Conservation (phyloP, 352 stramenopile species). For the Pythium dissotocum region DNA sequence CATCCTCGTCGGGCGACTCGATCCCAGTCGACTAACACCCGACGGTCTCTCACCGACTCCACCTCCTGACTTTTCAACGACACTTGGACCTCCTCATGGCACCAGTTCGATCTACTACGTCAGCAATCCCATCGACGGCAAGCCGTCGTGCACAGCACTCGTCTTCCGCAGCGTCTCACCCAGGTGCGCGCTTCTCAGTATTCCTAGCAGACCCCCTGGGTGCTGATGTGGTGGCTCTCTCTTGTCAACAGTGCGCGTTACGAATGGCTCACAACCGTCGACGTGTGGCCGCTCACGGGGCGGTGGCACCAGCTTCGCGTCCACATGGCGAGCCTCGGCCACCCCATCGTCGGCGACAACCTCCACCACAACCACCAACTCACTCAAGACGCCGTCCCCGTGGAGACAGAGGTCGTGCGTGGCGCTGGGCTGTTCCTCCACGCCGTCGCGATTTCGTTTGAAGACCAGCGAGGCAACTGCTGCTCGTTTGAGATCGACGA, state of each 20-base stretch:
- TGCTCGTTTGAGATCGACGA: slow-evolving; percentile 45
- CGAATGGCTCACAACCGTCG: slow-evolving; percentile 59
- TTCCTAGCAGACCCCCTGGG: too few species aligned
- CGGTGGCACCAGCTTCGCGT: slow-evolving; percentile 72
- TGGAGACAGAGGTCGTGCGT: slow-evolving; percentile 38
- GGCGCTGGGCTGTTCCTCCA: slow-evolving; percentile 57
- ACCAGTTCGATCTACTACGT: not conserved
- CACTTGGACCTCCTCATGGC: too few species aligned
- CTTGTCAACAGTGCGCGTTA: slow-evolving; percentile 38
- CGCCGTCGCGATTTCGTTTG: slow-evolving; percentile 43
- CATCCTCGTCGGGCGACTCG: slow-evolving; percentile 43
- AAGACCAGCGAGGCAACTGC: slow-evolving; percentile 33
- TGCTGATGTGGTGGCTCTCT: not conserved
- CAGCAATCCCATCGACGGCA: slow-evolving; percentile 15
- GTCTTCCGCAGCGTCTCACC: slow-evolving; percentile 13
- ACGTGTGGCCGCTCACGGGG: slow-evolving; percentile 68
- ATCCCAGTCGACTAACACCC: slow-evolving; percentile 3
- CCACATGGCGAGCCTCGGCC: slow-evolving; percentile 53
- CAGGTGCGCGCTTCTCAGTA: slow-evolving; percentile 3
- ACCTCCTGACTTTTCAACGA: not conserved
- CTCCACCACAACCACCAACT: slow-evolving; percentile 34
- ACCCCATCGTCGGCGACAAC: slow-evolving; percentile 69
- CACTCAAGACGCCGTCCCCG: not conserved
- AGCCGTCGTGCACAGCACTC: slow-evolving; percentile 15
- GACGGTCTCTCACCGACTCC: not conserved